phyloP scores from a whole-genome alignment of 164 flowering plant genomes.

The Dillenia suffruticosa region DNA sequence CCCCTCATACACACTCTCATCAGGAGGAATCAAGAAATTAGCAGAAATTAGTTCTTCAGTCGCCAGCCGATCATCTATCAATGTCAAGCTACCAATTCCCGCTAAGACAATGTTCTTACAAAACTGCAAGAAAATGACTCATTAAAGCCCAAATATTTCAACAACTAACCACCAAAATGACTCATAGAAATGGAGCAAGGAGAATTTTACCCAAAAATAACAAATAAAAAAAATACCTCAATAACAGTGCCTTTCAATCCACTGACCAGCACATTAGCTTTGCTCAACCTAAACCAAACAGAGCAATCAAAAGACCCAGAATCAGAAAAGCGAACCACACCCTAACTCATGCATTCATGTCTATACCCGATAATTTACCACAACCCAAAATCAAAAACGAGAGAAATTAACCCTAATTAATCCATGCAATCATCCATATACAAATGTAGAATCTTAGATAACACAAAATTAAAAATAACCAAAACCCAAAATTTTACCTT shows the following conservation, averaged over 20 bases:
- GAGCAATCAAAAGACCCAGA: background rate
- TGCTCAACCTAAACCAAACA: conserved; percentile 59
- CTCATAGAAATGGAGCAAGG: too few relatives aligned
- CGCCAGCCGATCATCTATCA: conserved; percentile 71
- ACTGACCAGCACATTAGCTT: conserved; percentile 73
- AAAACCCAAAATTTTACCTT: conserved; percentile 42
- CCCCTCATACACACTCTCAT: conserved; percentile 42
- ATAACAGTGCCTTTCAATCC: conserved; percentile 81
- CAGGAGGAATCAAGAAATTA: conserved; percentile 72
- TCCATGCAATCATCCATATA: background rate
- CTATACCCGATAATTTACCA: too few relatives aligned
- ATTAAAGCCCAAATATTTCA: background rate
- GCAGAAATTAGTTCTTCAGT: conserved; percentile 61
- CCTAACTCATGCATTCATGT: too few relatives aligned
- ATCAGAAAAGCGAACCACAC: too few relatives aligned
- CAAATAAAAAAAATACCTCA: conserved; percentile 47
- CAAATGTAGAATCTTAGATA: background rate
- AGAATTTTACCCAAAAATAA: background rate
- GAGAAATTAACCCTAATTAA: background rate
- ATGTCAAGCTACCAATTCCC: conserved; percentile 90
- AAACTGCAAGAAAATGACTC: conserved; percentile 44
- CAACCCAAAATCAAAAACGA: background rate
- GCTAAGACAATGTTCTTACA: conserved; percentile 97
- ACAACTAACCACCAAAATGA: background rate
- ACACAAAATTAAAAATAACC: background rate